Evolutionary conservation across 179 eudicot species (phyloP).

Genomic region (Beta macrorhiza): DNA sequence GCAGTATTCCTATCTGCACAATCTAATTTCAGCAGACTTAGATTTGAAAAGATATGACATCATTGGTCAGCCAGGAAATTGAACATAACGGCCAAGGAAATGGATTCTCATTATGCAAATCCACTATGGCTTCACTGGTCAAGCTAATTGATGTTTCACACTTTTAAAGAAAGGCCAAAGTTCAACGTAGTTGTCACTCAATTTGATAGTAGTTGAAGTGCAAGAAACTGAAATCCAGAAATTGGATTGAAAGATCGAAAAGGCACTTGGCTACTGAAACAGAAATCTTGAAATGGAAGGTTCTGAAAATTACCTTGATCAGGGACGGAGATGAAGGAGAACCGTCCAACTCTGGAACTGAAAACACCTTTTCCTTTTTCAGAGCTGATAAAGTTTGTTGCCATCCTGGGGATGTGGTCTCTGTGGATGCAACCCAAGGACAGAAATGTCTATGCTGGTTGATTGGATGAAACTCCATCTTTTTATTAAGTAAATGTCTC

Average conservation of each 20-base stretch:
- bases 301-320: constrained; percentile 58
- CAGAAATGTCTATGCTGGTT: constrained; percentile 88
- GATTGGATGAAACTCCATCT: constrained; percentile 74
- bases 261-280: neutral
- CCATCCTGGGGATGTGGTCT: constrained; percentile 72
- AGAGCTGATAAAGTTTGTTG: constrained; percentile 74
- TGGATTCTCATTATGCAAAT: neutral
- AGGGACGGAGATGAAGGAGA: constrained; percentile 60
- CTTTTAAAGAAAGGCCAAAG: neutral
- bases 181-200: neutral
- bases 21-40: neutral
- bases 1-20: neutral
- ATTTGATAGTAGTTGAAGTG: neutral
- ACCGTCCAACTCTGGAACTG: constrained; percentile 38
- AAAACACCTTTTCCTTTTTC: constrained; percentile 58
- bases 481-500: constrained; percentile 28
- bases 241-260: neutral
- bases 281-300: neutral
- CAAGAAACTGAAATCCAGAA: neutral
- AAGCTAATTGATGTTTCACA: neutral
- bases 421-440: constrained; percentile 75
- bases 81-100: neutral
- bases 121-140: neutral
- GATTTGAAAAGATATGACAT: neutral
- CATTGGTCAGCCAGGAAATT: neutral